Base-by-base conservation (phyloP, 2,329 filamentous ascomycete species). In the Cryphonectria naterciae region DNA sequence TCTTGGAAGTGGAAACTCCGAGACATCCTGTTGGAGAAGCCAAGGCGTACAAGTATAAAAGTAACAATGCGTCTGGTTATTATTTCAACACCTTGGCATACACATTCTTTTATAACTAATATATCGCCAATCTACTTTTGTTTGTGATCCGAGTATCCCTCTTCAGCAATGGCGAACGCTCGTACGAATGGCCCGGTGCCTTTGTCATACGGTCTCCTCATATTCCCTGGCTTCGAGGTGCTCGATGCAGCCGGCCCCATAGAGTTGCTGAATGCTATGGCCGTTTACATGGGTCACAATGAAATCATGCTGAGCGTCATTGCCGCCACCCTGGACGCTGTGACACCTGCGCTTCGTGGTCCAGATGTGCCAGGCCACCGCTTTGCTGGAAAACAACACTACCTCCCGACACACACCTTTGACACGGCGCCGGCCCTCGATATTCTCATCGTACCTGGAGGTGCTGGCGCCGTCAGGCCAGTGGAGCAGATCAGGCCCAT, bases 361-460 rank as follows among this genome's bases (percentile, higher is more conserved):
- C 4, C 62, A 73, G 8, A 79, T 77, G 72, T 81, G 82, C 76
- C 70, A 73, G 37, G 74, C 74, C 75, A 79, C 79, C 74, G 79
- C 78, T 56, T 71, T 82, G 83, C 73, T 80, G 77, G 65, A 78
- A 82, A 22, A 68, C 70, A 32, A 8, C 25, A 58, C 70, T 85
- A 19, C 35, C 71, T 78, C 25, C 81, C 84, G 28, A 85, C 84
- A 2, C 80, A 82, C 75, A 91, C 89, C 0, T 89, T 89, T 75
- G 81, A 79, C 60, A 78, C 82, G 5, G 82, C 84, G 1, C 85
- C 85, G 0, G 81, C 83, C n/a, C 79, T 91, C 5, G 88, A 92
- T 61, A 86, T 92, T 4, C 82, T 93, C 28, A 78, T 93, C n/a
- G 79, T 93, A 10, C 91, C 91, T 0, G 91, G 91, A 1, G 90